These are phyloP conservation scores for Kurtzmaniella quercitrusa DNA, from an alignment of 1,139 yeast genomes.

Conservation along the genomic window DNA sequence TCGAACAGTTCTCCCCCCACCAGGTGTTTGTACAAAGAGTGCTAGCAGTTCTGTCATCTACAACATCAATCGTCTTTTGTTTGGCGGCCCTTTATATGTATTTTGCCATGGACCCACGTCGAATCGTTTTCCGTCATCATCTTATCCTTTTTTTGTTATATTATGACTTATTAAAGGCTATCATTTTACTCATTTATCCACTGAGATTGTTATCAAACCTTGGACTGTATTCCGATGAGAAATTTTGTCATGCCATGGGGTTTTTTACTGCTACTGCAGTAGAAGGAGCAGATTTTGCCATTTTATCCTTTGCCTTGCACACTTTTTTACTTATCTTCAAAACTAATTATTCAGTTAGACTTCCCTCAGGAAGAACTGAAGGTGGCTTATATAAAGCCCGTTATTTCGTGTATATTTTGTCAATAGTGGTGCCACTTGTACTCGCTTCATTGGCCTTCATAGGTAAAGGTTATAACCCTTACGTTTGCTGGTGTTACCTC, in stretches of 20 bases:
- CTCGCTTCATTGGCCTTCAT: conserved; percentile 76
- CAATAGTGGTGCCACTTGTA: conserved; percentile 59
- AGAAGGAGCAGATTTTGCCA: conserved; percentile 87
- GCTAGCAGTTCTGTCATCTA: conserved; percentile 55
- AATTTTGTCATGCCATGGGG: conserved; percentile 72
- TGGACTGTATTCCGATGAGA: conserved; percentile 48
- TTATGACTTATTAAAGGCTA: conserved; percentile 74
- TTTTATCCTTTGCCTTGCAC: conserved; percentile 78
- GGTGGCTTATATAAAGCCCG: conserved; percentile 74
- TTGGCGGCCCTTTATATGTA: conserved; percentile 51
- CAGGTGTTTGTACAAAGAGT: conserved; percentile 37
- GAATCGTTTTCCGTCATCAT: conserved; percentile 66
- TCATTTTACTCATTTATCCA: conserved; percentile 69
- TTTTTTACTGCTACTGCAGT: conserved; percentile 80
- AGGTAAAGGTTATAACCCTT: conserved; percentile 53
- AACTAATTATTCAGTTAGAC: conserved; percentile 47
- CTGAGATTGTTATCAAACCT: conserved; percentile 49
- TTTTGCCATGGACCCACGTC: conserved; percentile 57
- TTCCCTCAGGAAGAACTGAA: conserved; percentile 44
- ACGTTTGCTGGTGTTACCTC: conserved; percentile 78
- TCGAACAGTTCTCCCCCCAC: conserved; percentile 20
- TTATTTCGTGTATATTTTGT: conserved; percentile 53
- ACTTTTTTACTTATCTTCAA: conserved; percentile 70
- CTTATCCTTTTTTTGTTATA: conserved; percentile 62
- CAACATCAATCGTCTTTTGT: conserved; percentile 55